A percentile compares a stretch with the other conserved stretches of the same genome.
Evolutionary conservation across 1,139 yeast species (phyloP).

Genomic region (Protomyces inundatus): DNA sequence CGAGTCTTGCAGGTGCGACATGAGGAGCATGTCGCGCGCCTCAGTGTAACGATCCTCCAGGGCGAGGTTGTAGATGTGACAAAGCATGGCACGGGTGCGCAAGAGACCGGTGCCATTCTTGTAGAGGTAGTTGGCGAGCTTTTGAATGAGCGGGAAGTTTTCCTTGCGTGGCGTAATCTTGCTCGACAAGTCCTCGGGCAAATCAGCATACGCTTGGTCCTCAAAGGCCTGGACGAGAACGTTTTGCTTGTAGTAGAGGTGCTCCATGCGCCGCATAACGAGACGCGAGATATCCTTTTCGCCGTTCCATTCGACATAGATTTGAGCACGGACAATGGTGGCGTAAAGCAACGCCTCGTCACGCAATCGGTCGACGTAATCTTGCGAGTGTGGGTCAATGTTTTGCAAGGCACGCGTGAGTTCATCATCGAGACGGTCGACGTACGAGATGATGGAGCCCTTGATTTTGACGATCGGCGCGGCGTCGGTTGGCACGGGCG

Average conservation of each 20-base stretch:
- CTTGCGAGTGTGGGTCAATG: conserved; percentile 92
- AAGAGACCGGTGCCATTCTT: conserved; percentile 62
- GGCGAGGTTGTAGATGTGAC: conserved; percentile 85
- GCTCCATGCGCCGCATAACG: conserved; percentile 80
- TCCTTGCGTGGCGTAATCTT: conserved; percentile 40
- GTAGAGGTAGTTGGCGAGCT: conserved; percentile 60
- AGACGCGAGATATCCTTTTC: conserved; percentile 54
- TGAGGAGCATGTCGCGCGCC: conserved; percentile 82
- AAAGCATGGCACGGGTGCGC: conserved; percentile 78
- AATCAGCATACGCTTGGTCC: conserved; percentile 59
- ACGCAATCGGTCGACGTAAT: conserved; percentile 82
- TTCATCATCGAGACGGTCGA: conserved; percentile 94
- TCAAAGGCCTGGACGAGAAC: conserved; percentile 68
- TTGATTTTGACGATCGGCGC: conserved; percentile 60
- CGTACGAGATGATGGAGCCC: conserved; percentile 79
- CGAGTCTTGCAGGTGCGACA: conserved; percentile 75
- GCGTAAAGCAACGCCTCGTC: conserved; percentile 77
- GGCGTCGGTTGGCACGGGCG: conserved; percentile 62
- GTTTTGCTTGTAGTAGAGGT: conserved; percentile 85
- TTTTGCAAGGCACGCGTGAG: conserved; percentile 79
- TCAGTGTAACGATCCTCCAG: conserved; percentile 73
- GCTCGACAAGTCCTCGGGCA: conserved; percentile 41
- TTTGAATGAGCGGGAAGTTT: conserved; percentile 51
- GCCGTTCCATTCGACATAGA: conserved; percentile 61
- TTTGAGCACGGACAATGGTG: conserved; percentile 75